Base-by-base conservation (phyloP, 2,329 filamentous ascomycete species). In the Trichoderma citrinoviride region DNA sequence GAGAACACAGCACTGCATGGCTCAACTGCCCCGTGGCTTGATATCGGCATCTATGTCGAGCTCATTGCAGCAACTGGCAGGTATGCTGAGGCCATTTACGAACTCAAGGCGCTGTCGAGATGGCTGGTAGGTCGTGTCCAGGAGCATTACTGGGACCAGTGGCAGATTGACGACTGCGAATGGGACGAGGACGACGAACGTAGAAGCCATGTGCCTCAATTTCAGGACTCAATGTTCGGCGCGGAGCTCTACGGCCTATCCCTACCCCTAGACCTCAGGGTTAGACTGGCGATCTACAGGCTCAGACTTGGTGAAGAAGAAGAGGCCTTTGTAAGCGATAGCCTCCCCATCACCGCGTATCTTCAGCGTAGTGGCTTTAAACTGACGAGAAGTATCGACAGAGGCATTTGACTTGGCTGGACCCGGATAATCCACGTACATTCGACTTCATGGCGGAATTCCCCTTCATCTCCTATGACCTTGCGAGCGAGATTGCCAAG, bases 31-130 rank as follows among this genome's bases (percentile, higher is more conserved):
- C 81, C 81, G 37, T 99, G 94, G 94, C 88, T 90, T 61, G 90
- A 98, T 74, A 81, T 96, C 47, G 90, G 92, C 67, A 90, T 93
- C 61, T 97, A 95, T 69, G 84, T 92, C 44, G 92, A 97, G 71
- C 82, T 98, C 19, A 87, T 93, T 67, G 86, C 87, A 29, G 85
- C 88, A 54, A 77, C 86, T 10, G 83, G 84, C 43, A 82, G 85
- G 61, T 90, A 88, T 70, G 77, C 81, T 6, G 83, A 88, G 68
- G 93, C 90, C 3, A 83, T 96, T 3, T 76, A 77, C 29, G 85
- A 89, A 67, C 81, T 96, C 14, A 95, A 91, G 73, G 81, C 82
- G 2, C 77, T 97, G 17, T 86, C 90, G 23, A 84, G 96, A 64
- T 97, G 93, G 92, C 82, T 97, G 62, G 81, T 97, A 44, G 91